Evolutionary conservation across 768 basidiomycete genomes (phyloP).

Genomic region (Roridomyces roridus): DNA sequence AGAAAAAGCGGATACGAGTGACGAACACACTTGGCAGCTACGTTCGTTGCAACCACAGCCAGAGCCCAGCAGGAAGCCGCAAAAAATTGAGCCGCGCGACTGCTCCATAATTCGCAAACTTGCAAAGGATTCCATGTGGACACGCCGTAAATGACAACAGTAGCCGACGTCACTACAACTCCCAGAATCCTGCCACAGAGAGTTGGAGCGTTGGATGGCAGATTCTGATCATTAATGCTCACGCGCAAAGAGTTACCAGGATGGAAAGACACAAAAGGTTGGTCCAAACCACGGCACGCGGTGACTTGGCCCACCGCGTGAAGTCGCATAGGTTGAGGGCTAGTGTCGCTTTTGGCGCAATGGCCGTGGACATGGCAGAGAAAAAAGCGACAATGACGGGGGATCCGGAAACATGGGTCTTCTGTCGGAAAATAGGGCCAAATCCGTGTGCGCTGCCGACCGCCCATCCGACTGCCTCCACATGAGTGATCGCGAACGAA

Average conservation of each 20-base stretch:
- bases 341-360: slow-evolving; percentile 28
- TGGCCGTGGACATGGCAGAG: slow-evolving; percentile 27
- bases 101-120: slow-evolving; percentile 66
- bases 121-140: slow-evolving; percentile 30
- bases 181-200: slow-evolving; percentile 44
- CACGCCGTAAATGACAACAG: slow-evolving; percentile 58
- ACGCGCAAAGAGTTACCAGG: slow-evolving; percentile 27
- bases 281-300: slow-evolving; percentile 24
- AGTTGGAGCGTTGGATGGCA: neutral
- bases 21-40: slow-evolving; percentile 22
- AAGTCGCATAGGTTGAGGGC: slow-evolving; percentile 29
- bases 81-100: slow-evolving; percentile 71
- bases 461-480: slow-evolving; percentile 27
- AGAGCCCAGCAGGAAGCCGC: slow-evolving; percentile 39
- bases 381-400: slow-evolving; percentile 24
- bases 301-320: slow-evolving; percentile 29
- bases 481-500: neutral
- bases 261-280: slow-evolving; percentile 26
- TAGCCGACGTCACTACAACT: slow-evolving; percentile 66
- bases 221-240: neutral
- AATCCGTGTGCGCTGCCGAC: slow-evolving; percentile 26
- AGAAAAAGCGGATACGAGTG: neutral
- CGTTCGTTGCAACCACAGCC: slow-evolving; percentile 23
- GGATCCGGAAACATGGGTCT: slow-evolving; percentile 9
- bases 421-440: slow-evolving; percentile 25